Evolutionary conservation across 2,329 filamentous ascomycete species (phyloP).

Genomic region (Penicillium sp.): DNA sequence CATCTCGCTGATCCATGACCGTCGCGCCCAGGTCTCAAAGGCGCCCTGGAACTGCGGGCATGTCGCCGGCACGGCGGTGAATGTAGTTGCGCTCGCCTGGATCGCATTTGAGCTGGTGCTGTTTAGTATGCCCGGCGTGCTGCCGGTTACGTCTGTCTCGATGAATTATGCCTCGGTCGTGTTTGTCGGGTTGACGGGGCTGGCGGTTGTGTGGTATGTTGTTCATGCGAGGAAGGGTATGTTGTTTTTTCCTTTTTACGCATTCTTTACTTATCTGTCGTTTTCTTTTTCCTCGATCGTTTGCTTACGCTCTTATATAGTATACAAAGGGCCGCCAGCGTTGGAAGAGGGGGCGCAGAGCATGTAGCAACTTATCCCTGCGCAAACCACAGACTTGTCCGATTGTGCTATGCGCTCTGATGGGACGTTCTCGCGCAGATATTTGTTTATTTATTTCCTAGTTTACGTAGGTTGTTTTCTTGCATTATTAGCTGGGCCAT

Average conservation of each 20-base stretch:
- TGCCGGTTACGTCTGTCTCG: conserved; percentile 57
- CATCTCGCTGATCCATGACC: conserved; percentile 54
- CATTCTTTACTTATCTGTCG: too few species aligned
- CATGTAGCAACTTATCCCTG: too few species aligned
- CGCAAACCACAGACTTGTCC: too few species aligned
- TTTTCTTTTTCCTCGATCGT: too few species aligned
- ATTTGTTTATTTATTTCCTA: too few species aligned
- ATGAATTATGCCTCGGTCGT: conserved; percentile 66
- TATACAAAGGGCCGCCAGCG: too few species aligned
- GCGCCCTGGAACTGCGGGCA: conserved; percentile 55
- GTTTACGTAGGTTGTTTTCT: too few species aligned
- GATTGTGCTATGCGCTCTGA: too few species aligned
- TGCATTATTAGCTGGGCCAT: too few species aligned
- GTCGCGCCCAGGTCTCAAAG: conserved; percentile 50
- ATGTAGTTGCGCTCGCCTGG: conserved; percentile 55
- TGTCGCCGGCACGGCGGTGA: conserved; percentile 51
- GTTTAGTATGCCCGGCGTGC: conserved; percentile 59
- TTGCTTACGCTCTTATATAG: too few species aligned
- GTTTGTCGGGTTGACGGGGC: conserved; percentile 57
- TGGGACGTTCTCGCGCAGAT: too few species aligned
- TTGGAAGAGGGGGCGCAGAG: too few species aligned
- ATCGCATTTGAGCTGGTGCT: conserved; percentile 59
- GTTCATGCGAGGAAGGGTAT: conserved; percentile 58
- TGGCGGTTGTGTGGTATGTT: conserved; percentile 57
- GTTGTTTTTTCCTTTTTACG: conserved; percentile 21